Evolutionary conservation across 345 rosid species (phyloP).

Genomic region (Odontarrhena argentea): DNA sequence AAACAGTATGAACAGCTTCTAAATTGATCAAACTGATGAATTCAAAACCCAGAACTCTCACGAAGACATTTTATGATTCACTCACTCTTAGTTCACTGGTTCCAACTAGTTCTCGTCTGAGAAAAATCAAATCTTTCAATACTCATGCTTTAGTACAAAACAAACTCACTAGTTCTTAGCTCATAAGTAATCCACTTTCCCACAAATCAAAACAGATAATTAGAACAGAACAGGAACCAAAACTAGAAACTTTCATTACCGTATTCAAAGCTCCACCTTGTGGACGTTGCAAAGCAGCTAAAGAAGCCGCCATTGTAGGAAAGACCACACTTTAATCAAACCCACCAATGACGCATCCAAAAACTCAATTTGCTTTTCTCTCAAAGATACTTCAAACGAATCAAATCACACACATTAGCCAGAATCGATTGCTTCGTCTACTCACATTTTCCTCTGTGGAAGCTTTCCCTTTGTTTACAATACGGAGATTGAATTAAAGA

Average conservation of each 20-base stretch:
- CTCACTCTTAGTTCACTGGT: background rate
- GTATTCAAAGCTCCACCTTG: slow-evolving; percentile 64
- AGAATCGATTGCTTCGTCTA: slow-evolving; percentile 8
- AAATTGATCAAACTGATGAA: background rate
- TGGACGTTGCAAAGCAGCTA: slow-evolving; percentile 75
- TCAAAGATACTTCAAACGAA: slow-evolving; percentile 2
- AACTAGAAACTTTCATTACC: slow-evolving; percentile 45
- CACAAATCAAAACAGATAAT: slow-evolving; percentile 14
- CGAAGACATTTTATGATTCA: background rate
- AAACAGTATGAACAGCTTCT: background rate
- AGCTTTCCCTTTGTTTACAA: background rate
- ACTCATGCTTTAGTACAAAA: background rate
- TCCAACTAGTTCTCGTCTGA: slow-evolving; percentile 15
- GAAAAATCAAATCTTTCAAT: slow-evolving; percentile 11
- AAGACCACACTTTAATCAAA: slow-evolving; percentile 21
- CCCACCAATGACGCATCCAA: slow-evolving; percentile 9
- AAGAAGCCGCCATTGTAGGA: slow-evolving; percentile 74
- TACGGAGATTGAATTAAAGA: slow-evolving; percentile 21
- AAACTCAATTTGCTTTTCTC: slow-evolving; percentile 8
- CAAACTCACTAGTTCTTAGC: slow-evolving; percentile 1
- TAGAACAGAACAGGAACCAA: slow-evolving; percentile 2
- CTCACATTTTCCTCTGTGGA: slow-evolving; percentile 5
- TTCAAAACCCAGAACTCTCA: background rate
- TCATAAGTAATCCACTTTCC: slow-evolving; percentile 18
- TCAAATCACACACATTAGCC: slow-evolving; percentile 28